Conservation (phyloP, 1,139 yeast genomes). For the Yamadazyma spencermartinsiae region DNA sequence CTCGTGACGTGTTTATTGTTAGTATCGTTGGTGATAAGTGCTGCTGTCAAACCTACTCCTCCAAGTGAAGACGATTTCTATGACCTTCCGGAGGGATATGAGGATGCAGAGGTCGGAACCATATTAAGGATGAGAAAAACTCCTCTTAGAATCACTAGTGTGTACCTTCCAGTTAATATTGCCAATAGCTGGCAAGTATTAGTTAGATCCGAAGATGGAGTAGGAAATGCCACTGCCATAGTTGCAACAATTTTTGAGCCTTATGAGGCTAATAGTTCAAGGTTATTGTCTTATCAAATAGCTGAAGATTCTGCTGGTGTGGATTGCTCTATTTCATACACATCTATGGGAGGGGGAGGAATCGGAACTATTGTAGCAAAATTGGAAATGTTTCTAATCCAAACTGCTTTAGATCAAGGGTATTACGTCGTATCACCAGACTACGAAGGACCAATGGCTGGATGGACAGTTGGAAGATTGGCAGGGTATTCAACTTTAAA, state of each 20-base stretch:
- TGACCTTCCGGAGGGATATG: constrained; percentile 22
- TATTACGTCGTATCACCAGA: constrained; percentile 39
- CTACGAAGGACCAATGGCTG: constrained; percentile 32
- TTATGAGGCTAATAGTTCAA: constrained; percentile 26
- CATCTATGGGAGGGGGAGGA: constrained; percentile 24
- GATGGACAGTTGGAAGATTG: constrained; percentile 32
- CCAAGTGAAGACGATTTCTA: constrained; percentile 25
- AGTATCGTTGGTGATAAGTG: constrained; percentile 6
- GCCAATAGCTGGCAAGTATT: constrained; percentile 32
- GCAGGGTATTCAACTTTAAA: constrained; percentile 35
- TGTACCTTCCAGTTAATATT: constrained; percentile 22
- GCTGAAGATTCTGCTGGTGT: constrained; percentile 33
- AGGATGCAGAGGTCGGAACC: constrained; percentile 20
- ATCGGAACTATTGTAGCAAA: constrained; percentile 19
- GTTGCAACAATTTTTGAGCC: constrained; percentile 37
- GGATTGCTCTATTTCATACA: constrained; percentile 36
- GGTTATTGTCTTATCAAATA: constrained; percentile 31
- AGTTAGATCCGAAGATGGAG: constrained; percentile 32
- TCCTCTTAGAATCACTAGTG: constrained; percentile 20
- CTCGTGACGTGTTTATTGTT: constrained; percentile 1
- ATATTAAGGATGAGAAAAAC: constrained; percentile 24
- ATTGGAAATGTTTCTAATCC: constrained; percentile 28
- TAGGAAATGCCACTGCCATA: constrained; percentile 30
- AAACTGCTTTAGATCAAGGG: constrained; percentile 24
- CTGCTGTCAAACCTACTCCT: constrained; percentile 6